Evolutionary conservation across 2,329 filamentous ascomycete genomes (phyloP).

Genomic region (Penicillium sp.): DNA sequence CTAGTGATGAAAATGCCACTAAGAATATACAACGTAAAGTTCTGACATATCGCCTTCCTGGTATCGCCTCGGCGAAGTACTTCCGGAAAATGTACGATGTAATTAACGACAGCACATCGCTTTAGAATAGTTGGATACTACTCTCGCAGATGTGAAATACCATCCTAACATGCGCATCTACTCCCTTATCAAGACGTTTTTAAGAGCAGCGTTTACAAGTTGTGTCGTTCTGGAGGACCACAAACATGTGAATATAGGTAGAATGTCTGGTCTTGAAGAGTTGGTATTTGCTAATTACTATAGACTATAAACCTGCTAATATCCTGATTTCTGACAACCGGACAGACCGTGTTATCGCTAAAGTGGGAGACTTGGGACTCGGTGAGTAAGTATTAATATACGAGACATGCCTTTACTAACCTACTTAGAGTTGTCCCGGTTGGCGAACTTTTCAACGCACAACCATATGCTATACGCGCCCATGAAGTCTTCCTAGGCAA

Average conservation of each 20-base stretch:
- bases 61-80: not conserved
- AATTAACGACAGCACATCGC: not conserved
- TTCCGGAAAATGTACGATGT: not conserved
- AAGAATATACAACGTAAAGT: not conserved
- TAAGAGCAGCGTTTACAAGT: not conserved
- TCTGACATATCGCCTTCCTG: not conserved
- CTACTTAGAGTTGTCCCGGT: not conserved
- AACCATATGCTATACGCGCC: slow-evolving; percentile 1
- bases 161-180: not conserved
- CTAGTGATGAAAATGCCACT: not conserved
- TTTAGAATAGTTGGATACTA: not conserved
- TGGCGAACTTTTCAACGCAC: not conserved
- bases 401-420: not conserved
- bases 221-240: not conserved
- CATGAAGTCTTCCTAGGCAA: not conserved
- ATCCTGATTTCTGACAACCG: not conserved
- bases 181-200: not conserved
- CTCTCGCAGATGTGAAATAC: not conserved
- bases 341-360: not conserved
- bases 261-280: not conserved
- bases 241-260: not conserved
- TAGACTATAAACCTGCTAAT: not conserved
- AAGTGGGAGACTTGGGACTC: not conserved
- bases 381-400: not conserved
- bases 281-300: not conserved